Percentiles rank a stretch among this genome's conserved stretches.
Evolutionary conservation across 1,139 yeast genomes (phyloP).

Genomic region (Blastobotrys serpentis): DNA sequence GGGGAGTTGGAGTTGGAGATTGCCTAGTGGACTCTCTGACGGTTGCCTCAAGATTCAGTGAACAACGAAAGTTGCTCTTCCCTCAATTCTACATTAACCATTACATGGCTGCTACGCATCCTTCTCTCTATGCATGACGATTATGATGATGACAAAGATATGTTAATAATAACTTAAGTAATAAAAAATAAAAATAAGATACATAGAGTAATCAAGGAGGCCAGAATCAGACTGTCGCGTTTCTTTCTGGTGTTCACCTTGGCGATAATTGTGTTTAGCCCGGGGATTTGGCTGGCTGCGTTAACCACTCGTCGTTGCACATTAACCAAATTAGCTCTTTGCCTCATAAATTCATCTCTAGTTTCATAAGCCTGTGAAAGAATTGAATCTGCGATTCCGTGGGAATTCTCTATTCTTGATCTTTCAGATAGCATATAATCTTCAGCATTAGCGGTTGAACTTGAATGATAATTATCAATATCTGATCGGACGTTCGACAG

Average conservation of each 20-base stretch:
- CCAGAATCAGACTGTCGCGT: constrained; percentile 84
- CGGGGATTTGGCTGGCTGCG: constrained; percentile 72
- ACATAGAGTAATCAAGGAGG: constrained; percentile 69
- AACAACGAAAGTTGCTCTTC: constrained; percentile 34
- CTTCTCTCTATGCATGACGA: constrained; percentile 21
- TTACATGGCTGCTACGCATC: constrained; percentile 28
- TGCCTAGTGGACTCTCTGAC: constrained; percentile 65
- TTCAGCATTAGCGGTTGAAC: constrained; percentile 44
- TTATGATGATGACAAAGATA: too few species aligned
- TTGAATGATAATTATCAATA: constrained; percentile 57
- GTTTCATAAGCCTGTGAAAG: constrained; percentile 85
- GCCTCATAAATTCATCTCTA: constrained; percentile 76
- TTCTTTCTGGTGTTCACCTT: constrained; percentile 86
- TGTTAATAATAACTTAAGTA: constrained; percentile 30
- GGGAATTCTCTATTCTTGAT: constrained; percentile 68
- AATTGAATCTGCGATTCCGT: constrained; percentile 73
- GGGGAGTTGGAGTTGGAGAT: constrained; percentile 89
- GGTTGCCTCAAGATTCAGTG: constrained; percentile 47
- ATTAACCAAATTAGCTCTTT: constrained; percentile 59
- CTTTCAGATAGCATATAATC: constrained; percentile 80
- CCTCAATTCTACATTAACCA: constrained; percentile 34
- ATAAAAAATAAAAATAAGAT: constrained; percentile 65
- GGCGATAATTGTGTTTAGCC: constrained; percentile 69
- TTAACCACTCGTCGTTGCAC: constrained; percentile 66
- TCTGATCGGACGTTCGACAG: constrained; percentile 76